A percentile compares a stretch with the other conserved stretches of the same genome.
Conservation (phyloP, 257 asterid species). For the Jacaranda copaia region DNA sequence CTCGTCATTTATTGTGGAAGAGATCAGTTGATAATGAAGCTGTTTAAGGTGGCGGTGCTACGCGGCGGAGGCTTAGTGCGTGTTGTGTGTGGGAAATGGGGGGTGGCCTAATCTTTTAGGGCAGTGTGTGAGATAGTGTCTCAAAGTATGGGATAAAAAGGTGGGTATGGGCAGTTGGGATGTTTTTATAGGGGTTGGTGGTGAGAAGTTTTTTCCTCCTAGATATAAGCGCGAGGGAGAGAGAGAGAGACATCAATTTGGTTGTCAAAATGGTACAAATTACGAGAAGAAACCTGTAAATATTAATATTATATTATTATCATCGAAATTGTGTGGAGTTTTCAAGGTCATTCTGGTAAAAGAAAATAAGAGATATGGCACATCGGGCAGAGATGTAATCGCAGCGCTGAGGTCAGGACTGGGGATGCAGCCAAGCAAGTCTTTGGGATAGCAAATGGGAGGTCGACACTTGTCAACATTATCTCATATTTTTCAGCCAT, state of each 20-base stretch:
- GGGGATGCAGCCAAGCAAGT: slow-evolving; percentile 16
- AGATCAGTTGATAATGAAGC: slow-evolving; percentile 5
- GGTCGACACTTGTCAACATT: slow-evolving; percentile 39
- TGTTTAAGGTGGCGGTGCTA: neutral
- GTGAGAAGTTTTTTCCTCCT: neutral
- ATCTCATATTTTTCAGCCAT: slow-evolving; percentile 32
- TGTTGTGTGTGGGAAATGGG: slow-evolving; percentile 21
- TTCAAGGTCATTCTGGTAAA: slow-evolving; percentile 3
- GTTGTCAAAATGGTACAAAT: slow-evolving; percentile 20
- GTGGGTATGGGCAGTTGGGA: slow-evolving; percentile 26
- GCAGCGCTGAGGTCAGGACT: neutral
- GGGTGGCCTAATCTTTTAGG: slow-evolving; percentile 31
- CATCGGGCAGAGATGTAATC: neutral
- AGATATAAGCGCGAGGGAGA: no score
- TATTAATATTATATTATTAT: neutral
- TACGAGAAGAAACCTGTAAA: neutral
- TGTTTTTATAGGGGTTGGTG: slow-evolving; percentile 35
- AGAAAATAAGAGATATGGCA: neutral
- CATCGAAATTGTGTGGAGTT: neutral
- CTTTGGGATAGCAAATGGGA: slow-evolving; percentile 14
- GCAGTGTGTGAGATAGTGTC: slow-evolving; percentile 25
- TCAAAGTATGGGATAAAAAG: neutral
- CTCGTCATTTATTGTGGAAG: slow-evolving; percentile 24
- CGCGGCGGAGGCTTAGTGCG: slow-evolving; percentile 13
- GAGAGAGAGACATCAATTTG: neutral